phyloP scores from a whole-genome alignment of 192 early-diverging fungal genomes.

The Jimgerdemannia flammicorona region DNA sequence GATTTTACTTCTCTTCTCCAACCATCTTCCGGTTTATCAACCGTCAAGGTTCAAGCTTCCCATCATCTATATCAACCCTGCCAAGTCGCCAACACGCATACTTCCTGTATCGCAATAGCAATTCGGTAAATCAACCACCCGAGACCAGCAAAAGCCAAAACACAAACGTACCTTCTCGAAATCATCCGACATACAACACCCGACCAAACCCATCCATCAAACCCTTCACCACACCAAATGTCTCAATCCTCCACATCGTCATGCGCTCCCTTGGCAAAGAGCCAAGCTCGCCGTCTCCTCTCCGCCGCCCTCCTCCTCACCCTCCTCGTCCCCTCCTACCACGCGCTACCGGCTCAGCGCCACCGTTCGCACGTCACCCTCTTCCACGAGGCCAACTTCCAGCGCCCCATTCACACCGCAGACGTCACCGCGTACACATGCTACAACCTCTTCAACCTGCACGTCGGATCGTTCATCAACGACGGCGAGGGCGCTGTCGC shows the following conservation, averaged over 20 bases:
- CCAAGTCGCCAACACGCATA: too few relatives aligned
- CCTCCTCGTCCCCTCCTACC: not conserved
- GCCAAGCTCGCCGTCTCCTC: not conserved
- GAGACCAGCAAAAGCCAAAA: too few relatives aligned
- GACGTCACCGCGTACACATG: not conserved
- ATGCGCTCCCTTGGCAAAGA: not conserved
- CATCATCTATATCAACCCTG: too few relatives aligned
- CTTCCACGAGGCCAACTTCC: not conserved
- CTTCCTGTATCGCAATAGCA: too few relatives aligned
- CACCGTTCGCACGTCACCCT: not conserved
- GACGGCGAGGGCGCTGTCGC: not conserved
- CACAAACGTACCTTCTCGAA: too few relatives aligned
- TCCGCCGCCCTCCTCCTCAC: not conserved
- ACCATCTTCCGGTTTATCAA: too few relatives aligned
- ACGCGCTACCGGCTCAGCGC: not conserved
- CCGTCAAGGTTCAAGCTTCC: too few relatives aligned
- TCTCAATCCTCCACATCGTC: not conserved
- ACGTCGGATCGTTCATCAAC: not conserved
- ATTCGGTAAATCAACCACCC: too few relatives aligned
- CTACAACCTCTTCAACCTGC: not conserved
- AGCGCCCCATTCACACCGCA: not conserved
- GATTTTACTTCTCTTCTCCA: too few relatives aligned
- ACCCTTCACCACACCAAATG: too few relatives aligned
- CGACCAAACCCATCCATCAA: too few relatives aligned
- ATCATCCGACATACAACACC: too few relatives aligned